Base-by-base conservation (phyloP, 257 asterid genomes). In the Scutellaria baicalensis region DNA sequence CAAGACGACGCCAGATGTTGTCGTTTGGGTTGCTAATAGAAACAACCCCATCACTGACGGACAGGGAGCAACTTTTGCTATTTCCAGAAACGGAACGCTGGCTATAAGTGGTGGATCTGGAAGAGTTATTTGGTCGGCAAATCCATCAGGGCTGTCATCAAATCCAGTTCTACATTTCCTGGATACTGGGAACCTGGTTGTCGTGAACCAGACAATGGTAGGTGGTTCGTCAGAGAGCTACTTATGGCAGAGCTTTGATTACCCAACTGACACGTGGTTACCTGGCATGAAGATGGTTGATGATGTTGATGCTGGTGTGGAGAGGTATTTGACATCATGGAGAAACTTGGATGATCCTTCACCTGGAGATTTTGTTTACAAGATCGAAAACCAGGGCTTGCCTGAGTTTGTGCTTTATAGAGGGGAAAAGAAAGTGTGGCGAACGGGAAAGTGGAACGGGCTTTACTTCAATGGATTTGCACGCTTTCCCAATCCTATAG, bases 391-490 rank as follows among this genome's bases (percentile, higher is more conserved):
- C 35, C 9, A 12, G 35, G 84, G 70, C 11, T 13, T 72, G 51
- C 69, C 80, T 47, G 67, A 82, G 27, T 0, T 62, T 23, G 78
- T 77, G 16, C 5, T 71, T 43, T 60, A n/a, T 9, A 61, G 18
- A 36, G 75, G 74, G 49, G 51, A 11, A 6, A 9, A 0, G 7
- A 75, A 67, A 21, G 8, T 8, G 2, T 74, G 5, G 1, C 75
- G 82, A 1, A 8, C 56, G 0, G 88, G 88, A 16, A 70, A 38
- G 0, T 84, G 88, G 88, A 78, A 78, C 10, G 85, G 88, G 18
- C 8, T 66, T 7, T 8, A 3, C 18, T 75, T 80, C 2, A 36
- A 27, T 27, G 81, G 80, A 21, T 9, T 14, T 9, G 39, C 69
- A 6, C 6, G 16, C 20, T 20, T 54, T 6, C 63, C 70, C 1